phyloP scores from a whole-genome alignment of 192 early-diverging fungal genomes.

The Coemansia sp. region DNA sequence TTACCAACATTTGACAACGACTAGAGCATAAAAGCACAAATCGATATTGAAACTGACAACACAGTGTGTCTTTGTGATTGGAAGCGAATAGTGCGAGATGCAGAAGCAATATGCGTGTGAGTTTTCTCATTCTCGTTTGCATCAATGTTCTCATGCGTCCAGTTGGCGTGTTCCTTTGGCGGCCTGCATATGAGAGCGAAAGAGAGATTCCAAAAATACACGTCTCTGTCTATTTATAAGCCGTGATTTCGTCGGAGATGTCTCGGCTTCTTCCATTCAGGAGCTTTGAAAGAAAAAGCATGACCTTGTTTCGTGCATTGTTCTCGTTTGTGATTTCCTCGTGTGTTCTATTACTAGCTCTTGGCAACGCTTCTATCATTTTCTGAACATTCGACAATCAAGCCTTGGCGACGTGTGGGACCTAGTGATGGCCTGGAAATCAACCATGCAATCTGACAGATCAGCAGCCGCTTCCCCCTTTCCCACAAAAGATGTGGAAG shows the following conservation, averaged over 20 bases:
- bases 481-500: too few species aligned
- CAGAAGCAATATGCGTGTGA: too few species aligned
- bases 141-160: too few species aligned
- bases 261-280: not conserved
- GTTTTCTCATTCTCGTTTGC: too few species aligned
- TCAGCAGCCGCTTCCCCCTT: not conserved
- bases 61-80: too few species aligned
- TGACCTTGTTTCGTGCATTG: not conserved
- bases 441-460: not conserved
- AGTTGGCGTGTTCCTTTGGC: too few species aligned
- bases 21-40: too few species aligned
- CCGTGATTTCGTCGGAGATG: slow-evolving; percentile 5
- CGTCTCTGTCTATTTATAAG: not conserved
- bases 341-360: not conserved
- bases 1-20: too few species aligned
- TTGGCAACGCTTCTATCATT: not conserved
- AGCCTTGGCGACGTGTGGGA: not conserved
- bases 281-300: too few species aligned
- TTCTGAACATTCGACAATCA: not conserved
- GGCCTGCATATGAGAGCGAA: too few species aligned
- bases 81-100: too few species aligned
- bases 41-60: too few species aligned
- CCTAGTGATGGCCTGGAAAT: not conserved
- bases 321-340: not conserved
- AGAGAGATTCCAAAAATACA: not conserved